Evolutionary conservation across 768 basidiomycete species (phyloP).

Genomic region (Termitomyces sp.): DNA sequence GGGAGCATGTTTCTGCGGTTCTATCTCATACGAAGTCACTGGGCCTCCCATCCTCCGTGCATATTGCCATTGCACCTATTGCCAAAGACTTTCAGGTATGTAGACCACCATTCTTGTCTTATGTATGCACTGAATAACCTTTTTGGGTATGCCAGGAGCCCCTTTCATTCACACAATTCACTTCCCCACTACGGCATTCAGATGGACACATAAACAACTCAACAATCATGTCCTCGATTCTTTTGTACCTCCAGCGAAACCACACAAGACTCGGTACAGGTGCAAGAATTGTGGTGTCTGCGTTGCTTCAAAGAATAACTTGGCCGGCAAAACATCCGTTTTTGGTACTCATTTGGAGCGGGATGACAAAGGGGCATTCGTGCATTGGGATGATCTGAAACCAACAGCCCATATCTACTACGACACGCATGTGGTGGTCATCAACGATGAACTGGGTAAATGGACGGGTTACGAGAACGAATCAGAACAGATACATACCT

Average conservation of each 20-base stretch:
- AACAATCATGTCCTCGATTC: constrained; percentile 32
- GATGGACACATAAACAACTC: constrained; percentile 44
- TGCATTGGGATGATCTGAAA: constrained; percentile 47
- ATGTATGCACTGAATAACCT: not conserved
- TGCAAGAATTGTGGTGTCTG: constrained; percentile 57
- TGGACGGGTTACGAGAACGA: constrained; percentile 60
- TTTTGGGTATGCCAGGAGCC: constrained; percentile 30
- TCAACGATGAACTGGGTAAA: constrained; percentile 52
- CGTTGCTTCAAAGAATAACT: constrained; percentile 48
- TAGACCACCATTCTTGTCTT: not conserved
- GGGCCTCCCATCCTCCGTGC: constrained; percentile 49
- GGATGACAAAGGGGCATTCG: constrained; percentile 42
- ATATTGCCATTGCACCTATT: constrained; percentile 69
- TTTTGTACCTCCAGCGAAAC: constrained; percentile 44
- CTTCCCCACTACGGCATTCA: constrained; percentile 43
- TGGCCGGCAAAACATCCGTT: constrained; percentile 44
- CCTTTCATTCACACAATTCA: constrained; percentile 63
- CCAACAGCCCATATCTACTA: constrained; percentile 69
- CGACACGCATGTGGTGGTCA: constrained; percentile 52
- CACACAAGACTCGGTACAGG: constrained; percentile 56
- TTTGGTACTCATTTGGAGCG: constrained; percentile 56
- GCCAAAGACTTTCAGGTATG: constrained; percentile 55
- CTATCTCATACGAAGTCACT: constrained; percentile 39
- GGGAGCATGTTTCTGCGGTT: constrained; percentile 60
- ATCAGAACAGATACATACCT: constrained; percentile 30